Percentiles rank a stretch among this genome's conserved stretches.
Evolutionary conservation across 2,329 filamentous ascomycete species (phyloP).

Genomic region (Ophiocordyceps camponoti-floridani): DNA sequence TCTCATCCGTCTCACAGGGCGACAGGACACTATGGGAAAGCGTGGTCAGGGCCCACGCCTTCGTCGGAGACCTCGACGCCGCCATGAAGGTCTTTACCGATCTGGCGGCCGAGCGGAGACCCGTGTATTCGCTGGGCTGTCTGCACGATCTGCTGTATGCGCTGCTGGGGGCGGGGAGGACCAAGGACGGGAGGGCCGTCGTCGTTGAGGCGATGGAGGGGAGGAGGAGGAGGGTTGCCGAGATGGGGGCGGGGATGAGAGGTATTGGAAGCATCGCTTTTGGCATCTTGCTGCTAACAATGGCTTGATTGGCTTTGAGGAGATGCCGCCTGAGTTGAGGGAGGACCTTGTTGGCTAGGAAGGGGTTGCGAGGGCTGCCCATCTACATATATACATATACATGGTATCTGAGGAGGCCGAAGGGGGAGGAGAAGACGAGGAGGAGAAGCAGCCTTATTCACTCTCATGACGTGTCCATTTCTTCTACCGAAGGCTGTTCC

Average conservation of each 20-base stretch:
- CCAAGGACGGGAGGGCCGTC: conserved; percentile 13
- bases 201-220: conserved; percentile 13
- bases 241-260: conserved; percentile 5
- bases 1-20: conserved; percentile 14
- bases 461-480: background rate
- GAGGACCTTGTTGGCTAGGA: background rate
- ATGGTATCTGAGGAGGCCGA: background rate
- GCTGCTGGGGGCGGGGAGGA: conserved; percentile 9
- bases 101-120: conserved; percentile 19
- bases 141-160: conserved; percentile 23
- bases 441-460: too few species aligned
- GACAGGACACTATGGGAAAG: conserved; percentile 56
- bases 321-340: conserved; percentile 7
- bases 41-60: conserved; percentile 48
- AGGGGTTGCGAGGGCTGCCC: too few species aligned
- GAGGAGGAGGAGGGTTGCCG: conserved; percentile 6
- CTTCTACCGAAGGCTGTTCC: background rate
- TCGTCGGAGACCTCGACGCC: conserved; percentile 26
- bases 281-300: conserved; percentile 27
- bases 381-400: background rate
- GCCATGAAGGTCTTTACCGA: conserved; percentile 31
- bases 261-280: conserved; percentile 30
- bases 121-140: conserved; percentile 22
- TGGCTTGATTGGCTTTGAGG: conserved; percentile 14
- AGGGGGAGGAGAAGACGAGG: too few species aligned